Evolutionary conservation across 2,329 filamentous ascomycete species (phyloP), one percentile per base, ranked within the genome.

Genomic region (Paecilomyces sp.): DNA sequence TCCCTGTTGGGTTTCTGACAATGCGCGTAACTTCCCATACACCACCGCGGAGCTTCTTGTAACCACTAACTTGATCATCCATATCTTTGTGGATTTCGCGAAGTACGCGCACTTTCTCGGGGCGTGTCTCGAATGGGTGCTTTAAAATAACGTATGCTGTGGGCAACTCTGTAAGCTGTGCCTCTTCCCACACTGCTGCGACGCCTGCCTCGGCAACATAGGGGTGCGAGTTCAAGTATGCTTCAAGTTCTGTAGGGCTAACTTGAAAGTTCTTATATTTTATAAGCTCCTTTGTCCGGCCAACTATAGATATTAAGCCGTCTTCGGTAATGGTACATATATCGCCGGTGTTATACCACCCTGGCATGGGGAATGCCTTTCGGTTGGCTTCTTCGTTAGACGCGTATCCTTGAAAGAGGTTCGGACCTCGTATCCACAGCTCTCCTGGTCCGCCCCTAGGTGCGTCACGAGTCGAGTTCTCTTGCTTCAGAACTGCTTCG

Each of bases 321-420:
- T 72, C 52, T 0, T 59, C 56, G 58, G 75, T 72, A 33, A 77
- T 69, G 1, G 65, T 71, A 54, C 76, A 78, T 1, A 80, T 74
- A 58, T 81, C 79, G 1, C 79, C 79, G 0, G 79, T 81, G 54
- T 76, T 77, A 57, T 77, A 78, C 77, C 77, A 80, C 0, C 74
- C 76, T 2, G 67, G 56, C 11, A 70, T 61, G 3, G 73, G 72
- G 52, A 80, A 77, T 2, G 68, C 72, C 9, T 72, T 71, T 28
- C 67, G 63, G 24, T 73, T 79, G 1, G 73, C 74, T 33, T 74
- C 71, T 3, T 73, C 68, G 33, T 78, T 74, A 64, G 76, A 75
- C 3, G 72, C 74, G 59, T 80, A 80, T 1, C 77, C 72, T 1
- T 63, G 65, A 3, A 76, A 76, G n/a, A 80, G 74, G 55, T 80